phyloP scores from a whole-genome alignment of 1,284 basidiomycete genomes.

The Ustilago trichophora region DNA sequence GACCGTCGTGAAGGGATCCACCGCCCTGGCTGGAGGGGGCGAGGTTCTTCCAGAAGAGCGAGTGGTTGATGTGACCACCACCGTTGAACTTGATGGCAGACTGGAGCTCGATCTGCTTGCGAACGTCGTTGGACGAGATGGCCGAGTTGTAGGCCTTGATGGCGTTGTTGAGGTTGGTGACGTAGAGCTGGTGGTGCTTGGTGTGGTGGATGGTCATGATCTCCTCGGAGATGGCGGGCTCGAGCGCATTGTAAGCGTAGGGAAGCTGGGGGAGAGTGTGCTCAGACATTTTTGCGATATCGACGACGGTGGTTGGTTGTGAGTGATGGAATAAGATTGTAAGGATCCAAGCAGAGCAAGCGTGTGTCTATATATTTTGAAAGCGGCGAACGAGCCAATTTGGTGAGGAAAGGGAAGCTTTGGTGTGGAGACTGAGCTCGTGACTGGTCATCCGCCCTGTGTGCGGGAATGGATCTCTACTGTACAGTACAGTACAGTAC shows the following conservation, averaged over 20 bases:
- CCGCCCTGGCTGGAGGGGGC: constrained; percentile 66
- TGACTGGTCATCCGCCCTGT: too few relatives aligned
- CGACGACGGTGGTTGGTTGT: not conserved
- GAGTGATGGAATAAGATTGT: not conserved
- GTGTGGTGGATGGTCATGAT: constrained; percentile 80
- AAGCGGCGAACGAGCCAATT: constrained; percentile 27
- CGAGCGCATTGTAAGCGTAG: constrained; percentile 87
- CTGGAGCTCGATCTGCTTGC: constrained; percentile 85
- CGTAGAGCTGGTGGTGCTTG: constrained; percentile 81
- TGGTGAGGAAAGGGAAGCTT: not conserved
- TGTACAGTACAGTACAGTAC: too few relatives aligned
- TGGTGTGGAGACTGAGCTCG: too few relatives aligned
- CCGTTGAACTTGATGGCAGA: constrained; percentile 90
- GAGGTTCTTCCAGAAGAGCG: constrained; percentile 95
- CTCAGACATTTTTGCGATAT: constrained; percentile 41
- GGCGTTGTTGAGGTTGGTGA: constrained; percentile 72
- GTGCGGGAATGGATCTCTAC: too few relatives aligned
- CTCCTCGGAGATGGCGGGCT: constrained; percentile 82
- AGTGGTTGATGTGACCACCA: constrained; percentile 82
- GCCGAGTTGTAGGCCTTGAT: constrained; percentile 81
- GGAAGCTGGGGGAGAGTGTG: constrained; percentile 87
- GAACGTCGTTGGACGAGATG: constrained; percentile 73
- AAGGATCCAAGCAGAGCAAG: too few relatives aligned
- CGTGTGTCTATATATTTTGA: constrained; percentile 10
- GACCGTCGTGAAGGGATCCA: constrained; percentile 74